A percentile compares a stretch with the other conserved stretches of the same genome.
Evolutionary conservation across 139 green algal genomes (phyloP).

Genomic region (Closterium sp.): DNA sequence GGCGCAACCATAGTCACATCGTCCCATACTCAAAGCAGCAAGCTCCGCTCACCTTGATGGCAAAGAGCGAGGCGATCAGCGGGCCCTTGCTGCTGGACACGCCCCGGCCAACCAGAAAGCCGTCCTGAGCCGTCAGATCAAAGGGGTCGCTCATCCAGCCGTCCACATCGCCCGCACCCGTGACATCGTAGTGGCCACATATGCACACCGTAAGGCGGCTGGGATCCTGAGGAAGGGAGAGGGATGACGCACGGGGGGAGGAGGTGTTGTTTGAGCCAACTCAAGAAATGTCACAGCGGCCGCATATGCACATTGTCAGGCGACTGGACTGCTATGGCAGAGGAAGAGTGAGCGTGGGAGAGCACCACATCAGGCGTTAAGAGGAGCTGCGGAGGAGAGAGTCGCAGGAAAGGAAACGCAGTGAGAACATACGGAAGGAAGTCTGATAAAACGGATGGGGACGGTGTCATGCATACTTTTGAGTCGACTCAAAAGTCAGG

Average conservation of each 20-base stretch:
- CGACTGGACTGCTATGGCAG: not conserved
- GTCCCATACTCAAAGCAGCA: conserved; percentile 75
- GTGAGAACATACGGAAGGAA: no score
- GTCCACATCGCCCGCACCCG: conserved; percentile 79
- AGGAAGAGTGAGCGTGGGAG: conserved; percentile 8
- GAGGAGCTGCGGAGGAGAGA: no score
- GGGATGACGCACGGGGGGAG: not conserved
- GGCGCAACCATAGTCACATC: no score
- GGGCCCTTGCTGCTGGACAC: conserved; percentile 91
- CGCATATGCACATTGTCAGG: not conserved
- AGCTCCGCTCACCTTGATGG: conserved; percentile 78
- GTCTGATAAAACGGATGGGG: no score
- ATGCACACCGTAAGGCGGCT: conserved; percentile 66
- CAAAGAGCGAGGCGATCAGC: conserved; percentile 88
- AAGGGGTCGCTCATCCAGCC: conserved; percentile 83
- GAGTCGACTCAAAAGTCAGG: not conserved
- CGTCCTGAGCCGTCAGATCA: conserved; percentile 75
- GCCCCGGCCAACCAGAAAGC: conserved; percentile 87
- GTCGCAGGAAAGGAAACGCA: not conserved
- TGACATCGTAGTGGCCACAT: conserved; percentile 78
- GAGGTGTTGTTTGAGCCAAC: not conserved
- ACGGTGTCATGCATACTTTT: no score
- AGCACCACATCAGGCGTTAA: not conserved
- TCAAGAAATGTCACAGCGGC: conserved; percentile 8
- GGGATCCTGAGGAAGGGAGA: conserved; percentile 49